Evolutionary conservation across 768 basidiomycete genomes (phyloP).

Genomic region (Suillus bovinus): DNA sequence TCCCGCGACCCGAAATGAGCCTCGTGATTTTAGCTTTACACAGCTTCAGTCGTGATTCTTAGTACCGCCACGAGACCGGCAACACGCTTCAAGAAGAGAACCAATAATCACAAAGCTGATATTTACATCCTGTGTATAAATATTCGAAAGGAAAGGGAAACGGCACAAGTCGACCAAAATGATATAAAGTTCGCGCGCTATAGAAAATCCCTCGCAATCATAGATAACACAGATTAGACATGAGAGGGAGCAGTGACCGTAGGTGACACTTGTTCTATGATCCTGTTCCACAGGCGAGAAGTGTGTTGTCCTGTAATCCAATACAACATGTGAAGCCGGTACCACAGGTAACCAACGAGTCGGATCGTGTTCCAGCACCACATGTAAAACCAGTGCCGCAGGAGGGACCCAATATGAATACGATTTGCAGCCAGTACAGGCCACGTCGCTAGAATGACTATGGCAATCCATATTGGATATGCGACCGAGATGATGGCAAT

Average conservation of each 20-base stretch:
- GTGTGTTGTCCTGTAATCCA: neutral
- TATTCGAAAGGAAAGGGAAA: neutral
- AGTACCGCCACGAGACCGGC: neutral
- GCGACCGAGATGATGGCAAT: slow-evolving; percentile 14
- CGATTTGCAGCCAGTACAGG: neutral
- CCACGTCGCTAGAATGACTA: slow-evolving; percentile 4
- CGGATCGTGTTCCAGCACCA: too few species aligned
- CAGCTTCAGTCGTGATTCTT: neutral
- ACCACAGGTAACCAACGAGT: neutral
- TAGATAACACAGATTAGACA: neutral
- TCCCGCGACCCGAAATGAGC: neutral
- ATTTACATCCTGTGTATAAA: neutral
- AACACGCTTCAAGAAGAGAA: neutral
- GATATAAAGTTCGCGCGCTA: neutral
- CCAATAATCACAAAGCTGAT: neutral
- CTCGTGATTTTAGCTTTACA: slow-evolving; percentile 3
- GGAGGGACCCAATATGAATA: neutral
- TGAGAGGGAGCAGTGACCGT: neutral
- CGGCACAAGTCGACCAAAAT: neutral
- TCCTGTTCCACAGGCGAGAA: neutral
- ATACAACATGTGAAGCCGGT: neutral
- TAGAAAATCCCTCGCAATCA: neutral
- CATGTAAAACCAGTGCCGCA: too few species aligned
- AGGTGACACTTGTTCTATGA: neutral
- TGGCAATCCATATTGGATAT: slow-evolving; percentile 2